Conservation (phyloP, 306 rosid genomes). For the Trifolium dubium region DNA sequence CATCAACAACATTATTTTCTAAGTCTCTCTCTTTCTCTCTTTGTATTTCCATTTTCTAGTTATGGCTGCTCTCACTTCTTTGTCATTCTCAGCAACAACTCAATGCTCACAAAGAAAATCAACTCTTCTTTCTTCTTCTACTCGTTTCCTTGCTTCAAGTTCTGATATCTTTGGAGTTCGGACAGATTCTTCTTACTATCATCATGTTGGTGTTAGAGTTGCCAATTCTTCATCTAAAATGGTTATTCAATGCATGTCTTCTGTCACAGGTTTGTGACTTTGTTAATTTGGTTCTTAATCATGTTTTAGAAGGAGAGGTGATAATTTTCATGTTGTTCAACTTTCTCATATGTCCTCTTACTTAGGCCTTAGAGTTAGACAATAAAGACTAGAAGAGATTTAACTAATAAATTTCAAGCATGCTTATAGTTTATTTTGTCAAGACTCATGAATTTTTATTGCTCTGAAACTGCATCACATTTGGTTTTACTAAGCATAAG, state of each 20-base stretch:
- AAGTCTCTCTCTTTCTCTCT: conserved; percentile 13
- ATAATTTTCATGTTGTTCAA: neutral
- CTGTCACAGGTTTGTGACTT: conserved; percentile 53
- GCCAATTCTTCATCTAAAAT: conserved; percentile 51
- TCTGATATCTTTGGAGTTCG: conserved; percentile 52
- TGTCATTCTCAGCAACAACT: conserved; percentile 63
- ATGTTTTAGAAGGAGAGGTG: neutral
- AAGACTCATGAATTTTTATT: neutral
- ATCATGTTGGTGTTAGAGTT: conserved; percentile 45
- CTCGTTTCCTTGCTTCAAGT: conserved; percentile 56
- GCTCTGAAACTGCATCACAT: neutral
- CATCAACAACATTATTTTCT: conserved; percentile 33
- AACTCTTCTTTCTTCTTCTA: conserved; percentile 36
- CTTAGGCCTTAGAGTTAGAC: neutral
- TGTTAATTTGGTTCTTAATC: conserved; percentile 22
- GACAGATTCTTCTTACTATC: conserved; percentile 43
- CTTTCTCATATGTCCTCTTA: neutral
- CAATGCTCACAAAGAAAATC: conserved; percentile 60
- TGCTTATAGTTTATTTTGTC: neutral
- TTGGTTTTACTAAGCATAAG: conserved; percentile 1
- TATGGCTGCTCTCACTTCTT: conserved; percentile 79
- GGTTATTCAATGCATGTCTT: conserved; percentile 73
- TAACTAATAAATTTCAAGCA: neutral
- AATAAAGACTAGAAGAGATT: neutral
- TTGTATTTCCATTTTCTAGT: neutral